These are phyloP conservation scores for Chrysanthemum makinoi DNA, from an alignment of 129 eudicot species.

Conservation along the genomic window DNA sequence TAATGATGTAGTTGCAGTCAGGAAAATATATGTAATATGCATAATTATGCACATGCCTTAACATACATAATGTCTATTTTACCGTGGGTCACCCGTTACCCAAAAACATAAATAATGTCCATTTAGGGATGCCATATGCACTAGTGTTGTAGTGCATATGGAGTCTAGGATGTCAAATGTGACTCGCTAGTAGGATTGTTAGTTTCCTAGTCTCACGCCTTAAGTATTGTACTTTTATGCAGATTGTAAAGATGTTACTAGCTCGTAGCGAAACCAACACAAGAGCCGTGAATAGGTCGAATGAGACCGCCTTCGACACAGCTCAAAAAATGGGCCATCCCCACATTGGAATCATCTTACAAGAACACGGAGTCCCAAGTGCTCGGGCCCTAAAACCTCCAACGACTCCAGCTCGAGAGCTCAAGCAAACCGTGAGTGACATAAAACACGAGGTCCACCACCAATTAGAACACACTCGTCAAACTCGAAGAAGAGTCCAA, in stretches of 20 bases:
- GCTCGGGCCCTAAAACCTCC: conserved; percentile 49
- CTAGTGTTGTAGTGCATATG: too few relatives aligned
- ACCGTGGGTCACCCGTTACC: too few relatives aligned
- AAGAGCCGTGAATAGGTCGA: conserved; percentile 60
- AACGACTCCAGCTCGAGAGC: conserved; percentile 68
- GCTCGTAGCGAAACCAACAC: conserved; percentile 51
- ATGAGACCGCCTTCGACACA: conserved; percentile 83
- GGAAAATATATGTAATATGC: too few relatives aligned
- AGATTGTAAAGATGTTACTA: conserved; percentile 69
- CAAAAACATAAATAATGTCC: too few relatives aligned
- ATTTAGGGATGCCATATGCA: too few relatives aligned
- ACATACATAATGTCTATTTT: too few relatives aligned
- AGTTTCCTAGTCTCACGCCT: neutral
- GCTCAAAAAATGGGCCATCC: conserved; percentile 63
- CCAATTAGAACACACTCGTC: conserved; percentile 90
- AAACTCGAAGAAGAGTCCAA: conserved; percentile 76
- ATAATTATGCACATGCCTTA: neutral
- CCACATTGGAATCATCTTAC: conserved; percentile 50
- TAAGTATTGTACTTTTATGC: conserved; percentile 10
- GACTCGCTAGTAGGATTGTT: neutral
- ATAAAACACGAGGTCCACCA: conserved; percentile 92
- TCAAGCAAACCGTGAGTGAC: conserved; percentile 95
- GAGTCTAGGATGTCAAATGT: too few relatives aligned
- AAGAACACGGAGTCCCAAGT: conserved; percentile 62
- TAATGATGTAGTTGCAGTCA: neutral